Conservation (phyloP, 495 filamentous ascomycete species). For the Aspergillus steynii region DNA sequence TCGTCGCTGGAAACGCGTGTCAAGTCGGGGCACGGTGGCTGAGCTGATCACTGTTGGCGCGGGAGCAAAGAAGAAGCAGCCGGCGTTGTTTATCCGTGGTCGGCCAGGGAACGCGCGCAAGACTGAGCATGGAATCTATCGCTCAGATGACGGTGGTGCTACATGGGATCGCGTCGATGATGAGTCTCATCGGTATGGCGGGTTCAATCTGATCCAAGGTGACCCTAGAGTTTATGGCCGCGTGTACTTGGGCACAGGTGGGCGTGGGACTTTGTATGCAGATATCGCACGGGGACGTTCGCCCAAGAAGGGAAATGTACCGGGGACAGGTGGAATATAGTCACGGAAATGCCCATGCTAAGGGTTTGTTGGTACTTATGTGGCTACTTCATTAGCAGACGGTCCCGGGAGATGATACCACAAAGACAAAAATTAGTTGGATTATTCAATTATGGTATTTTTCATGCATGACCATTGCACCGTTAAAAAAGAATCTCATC, state of each 20-base stretch:
- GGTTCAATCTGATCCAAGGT: slow-evolving; percentile 36
- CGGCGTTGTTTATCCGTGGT: slow-evolving; percentile 1
- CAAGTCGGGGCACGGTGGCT: neutral
- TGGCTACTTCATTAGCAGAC: too few relatives aligned
- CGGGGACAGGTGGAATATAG: neutral
- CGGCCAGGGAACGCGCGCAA: neutral
- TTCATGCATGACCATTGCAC: too few relatives aligned
- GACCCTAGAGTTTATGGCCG: slow-evolving; percentile 50
- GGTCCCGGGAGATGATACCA: too few relatives aligned
- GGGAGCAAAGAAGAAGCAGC: slow-evolving; percentile 1
- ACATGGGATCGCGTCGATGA: slow-evolving; percentile 55
- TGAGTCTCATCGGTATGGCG: slow-evolving; percentile 29
- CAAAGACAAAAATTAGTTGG: too few relatives aligned
- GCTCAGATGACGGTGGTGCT: slow-evolving; percentile 46
- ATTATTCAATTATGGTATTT: too few relatives aligned
- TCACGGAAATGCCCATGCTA: too few relatives aligned
- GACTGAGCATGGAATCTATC: slow-evolving; percentile 39
- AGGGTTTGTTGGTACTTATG: too few relatives aligned
- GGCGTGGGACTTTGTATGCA: slow-evolving; percentile 53
- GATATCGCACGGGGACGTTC: slow-evolving; percentile 8
- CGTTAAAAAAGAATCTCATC: too few relatives aligned
- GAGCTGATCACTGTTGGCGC: neutral
- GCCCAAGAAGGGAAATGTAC: neutral
- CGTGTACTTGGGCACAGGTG: slow-evolving; percentile 61
- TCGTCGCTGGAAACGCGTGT: neutral